These are phyloP conservation scores for Sextonia rubra DNA, from an alignment of 164 flowering plant genomes.

Conservation along the genomic window DNA sequence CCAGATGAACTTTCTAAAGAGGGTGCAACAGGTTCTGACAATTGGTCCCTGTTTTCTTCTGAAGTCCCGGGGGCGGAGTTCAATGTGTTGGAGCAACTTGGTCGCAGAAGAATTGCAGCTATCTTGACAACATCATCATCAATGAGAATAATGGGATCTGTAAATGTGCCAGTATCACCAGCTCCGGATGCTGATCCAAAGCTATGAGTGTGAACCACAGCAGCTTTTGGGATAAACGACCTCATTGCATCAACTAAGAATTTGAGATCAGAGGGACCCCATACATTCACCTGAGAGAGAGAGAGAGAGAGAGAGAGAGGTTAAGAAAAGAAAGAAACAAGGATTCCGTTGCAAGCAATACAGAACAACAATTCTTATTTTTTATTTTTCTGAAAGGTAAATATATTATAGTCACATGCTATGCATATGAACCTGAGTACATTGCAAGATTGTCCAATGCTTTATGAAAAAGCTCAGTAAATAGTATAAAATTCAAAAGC, in stretches of 20 bases:
- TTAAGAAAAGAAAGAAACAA: background rate
- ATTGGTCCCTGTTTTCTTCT: conserved; percentile 8
- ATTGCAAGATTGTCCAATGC: background rate
- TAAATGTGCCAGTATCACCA: conserved; percentile 22
- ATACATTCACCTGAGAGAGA: conserved; percentile 65
- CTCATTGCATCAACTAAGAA: conserved; percentile 84
- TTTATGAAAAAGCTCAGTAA: background rate
- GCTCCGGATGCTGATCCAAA: conserved; percentile 53
- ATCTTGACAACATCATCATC: conserved; percentile 83
- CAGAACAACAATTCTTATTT: background rate
- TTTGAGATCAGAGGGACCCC: conserved; percentile 96
- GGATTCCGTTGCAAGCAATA: too few species aligned
- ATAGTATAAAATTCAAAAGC: too few species aligned
- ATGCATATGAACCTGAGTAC: too few species aligned
- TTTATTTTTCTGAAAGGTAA: too few species aligned
- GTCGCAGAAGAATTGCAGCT: conserved; percentile 71
- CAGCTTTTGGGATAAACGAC: conserved; percentile 83
- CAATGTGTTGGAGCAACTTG: conserved; percentile 22
- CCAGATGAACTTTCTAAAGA: conserved; percentile 10
- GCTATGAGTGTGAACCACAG: conserved; percentile 81
- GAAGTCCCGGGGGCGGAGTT: background rate
- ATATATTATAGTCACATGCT: too few species aligned
- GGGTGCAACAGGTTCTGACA: conserved; percentile 5
- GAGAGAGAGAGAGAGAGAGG: background rate
- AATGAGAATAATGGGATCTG: conserved; percentile 58